Base-by-base conservation (phyloP, 1,284 basidiomycete genomes). In the Naganishia sp. region DNA sequence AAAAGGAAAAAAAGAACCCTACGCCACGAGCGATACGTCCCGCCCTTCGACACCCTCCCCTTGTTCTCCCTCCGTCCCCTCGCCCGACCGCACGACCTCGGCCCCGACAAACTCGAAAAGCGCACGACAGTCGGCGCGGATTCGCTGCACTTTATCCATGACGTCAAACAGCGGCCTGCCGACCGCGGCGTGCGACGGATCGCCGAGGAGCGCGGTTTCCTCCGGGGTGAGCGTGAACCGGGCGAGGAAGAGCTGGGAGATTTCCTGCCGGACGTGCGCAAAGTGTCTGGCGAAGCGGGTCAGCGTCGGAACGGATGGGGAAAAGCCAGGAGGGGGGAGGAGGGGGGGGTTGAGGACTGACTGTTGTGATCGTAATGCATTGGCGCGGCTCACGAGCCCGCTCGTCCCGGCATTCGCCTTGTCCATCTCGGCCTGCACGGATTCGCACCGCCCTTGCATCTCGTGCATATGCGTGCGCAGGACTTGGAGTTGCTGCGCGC, bases 111-210 rank as follows among this genome's bases (percentile, higher is more conserved):
- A 52, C 35, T 51, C 61, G 35, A 98, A 87, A 6, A 98, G 83
- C 1, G 93, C 86, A 43, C 87, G 83, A 75, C 94, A 95, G 74
- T 97, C 92, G 32, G 83, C 83, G 39, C 93, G 84, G 67, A 98
- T 95, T 54, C 81, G 81, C 71, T 90, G 87, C 0, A 92, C 88
- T 74, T 90, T 90, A 78, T 93, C 90, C 86, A 98, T 91, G 0
- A 90, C 89, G 1, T 83, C 81, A 75, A 97, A 97, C 71, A 98
- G 88, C 0, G 82, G 81, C 6, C 82, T 76, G 0, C 88, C 58
- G 47, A 51, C 58, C n/a, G 47, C 6, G 32, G 1, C n/a, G 35
- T 39, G 35, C 18, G 17, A 32, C 47, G 91, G 83, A 3, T 89
- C 90, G 0, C 85, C 86, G 52, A 99, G 83, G 0, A 88, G 85